Conservation (phyloP, 139 green algal genomes). For the Coelastrella sp. region DNA sequence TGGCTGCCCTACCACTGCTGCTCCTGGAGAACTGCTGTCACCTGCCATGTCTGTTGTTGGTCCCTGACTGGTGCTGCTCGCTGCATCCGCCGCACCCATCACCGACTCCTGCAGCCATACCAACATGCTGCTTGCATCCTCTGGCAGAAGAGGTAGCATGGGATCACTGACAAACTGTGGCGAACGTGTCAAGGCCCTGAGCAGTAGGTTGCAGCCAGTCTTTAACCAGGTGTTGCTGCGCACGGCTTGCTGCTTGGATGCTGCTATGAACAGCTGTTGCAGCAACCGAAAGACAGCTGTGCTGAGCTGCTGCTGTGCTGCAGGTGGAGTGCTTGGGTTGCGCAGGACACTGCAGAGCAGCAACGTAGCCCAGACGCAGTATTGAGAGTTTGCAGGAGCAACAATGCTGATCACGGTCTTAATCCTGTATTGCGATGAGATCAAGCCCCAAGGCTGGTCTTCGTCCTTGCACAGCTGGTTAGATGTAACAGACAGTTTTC, state of each 20-base stretch:
- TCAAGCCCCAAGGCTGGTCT: not conserved
- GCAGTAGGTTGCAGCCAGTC: constrained; percentile 41
- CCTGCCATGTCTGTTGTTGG: not conserved
- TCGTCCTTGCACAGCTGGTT: not conserved
- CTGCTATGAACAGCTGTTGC: not conserved
- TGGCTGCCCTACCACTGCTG: not conserved
- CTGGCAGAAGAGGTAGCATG: constrained; percentile 42
- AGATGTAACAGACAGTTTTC: no score
- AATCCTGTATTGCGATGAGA: no score
- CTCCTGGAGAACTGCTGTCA: constrained; percentile 12
- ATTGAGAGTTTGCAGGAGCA: no score
- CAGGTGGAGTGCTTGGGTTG: not conserved
- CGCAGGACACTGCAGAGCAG: constrained; percentile 17
- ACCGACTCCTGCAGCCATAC: constrained; percentile 1
- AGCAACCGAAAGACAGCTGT: constrained; percentile 1
- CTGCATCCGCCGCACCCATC: not conserved
- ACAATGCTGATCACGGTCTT: no score
- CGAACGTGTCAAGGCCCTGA: constrained; percentile 32
- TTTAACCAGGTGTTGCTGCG: constrained; percentile 10
- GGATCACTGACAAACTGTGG: not conserved
- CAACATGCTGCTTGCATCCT: constrained; percentile 19
- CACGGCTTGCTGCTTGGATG: constrained; percentile 9
- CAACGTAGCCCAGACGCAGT: no score
- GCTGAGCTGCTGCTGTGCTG: constrained; percentile 37
- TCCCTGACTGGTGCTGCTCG: not conserved